Evolutionary conservation across 2,329 filamentous ascomycete genomes (phyloP).

Genomic region (Arthrinium puccinioides): DNA sequence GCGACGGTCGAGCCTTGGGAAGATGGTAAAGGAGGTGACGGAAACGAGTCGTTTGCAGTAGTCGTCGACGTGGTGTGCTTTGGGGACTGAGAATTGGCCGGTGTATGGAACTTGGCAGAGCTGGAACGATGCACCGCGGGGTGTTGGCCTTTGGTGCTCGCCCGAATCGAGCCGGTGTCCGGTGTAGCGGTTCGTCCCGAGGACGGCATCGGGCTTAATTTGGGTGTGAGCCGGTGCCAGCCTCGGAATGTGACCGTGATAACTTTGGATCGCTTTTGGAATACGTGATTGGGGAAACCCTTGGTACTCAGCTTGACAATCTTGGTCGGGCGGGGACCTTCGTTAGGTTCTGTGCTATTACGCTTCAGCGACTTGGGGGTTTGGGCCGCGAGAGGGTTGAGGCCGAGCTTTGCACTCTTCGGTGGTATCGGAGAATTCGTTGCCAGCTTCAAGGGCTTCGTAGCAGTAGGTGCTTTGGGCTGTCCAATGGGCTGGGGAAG

Average conservation of each 20-base stretch:
- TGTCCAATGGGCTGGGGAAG: not conserved
- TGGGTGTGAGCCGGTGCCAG: constrained; percentile 17
- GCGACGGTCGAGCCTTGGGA: not conserved
- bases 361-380: constrained; percentile 14
- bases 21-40: constrained; percentile 1
- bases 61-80: constrained; percentile 5
- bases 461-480: not conserved
- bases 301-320: constrained; percentile 24
- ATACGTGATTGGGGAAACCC: constrained; percentile 12
- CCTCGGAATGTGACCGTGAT: constrained; percentile 20
- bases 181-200: constrained; percentile 5
- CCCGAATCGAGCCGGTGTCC: constrained; percentile 18
- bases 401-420: not conserved
- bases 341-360: constrained; percentile 17
- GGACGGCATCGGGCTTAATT: no score
- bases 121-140: constrained; percentile 9
- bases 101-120: not conserved
- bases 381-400: not conserved
- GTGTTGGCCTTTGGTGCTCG: constrained; percentile 17
- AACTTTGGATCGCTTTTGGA: constrained; percentile 12
- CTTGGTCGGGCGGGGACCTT: constrained; percentile 20
- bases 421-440: not conserved
- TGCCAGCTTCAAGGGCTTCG: not conserved
- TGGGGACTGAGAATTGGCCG: not conserved
- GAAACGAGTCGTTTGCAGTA: not conserved